phyloP scores from a whole-genome alignment of 2,329 filamentous ascomycete genomes.

The Plenodomus tracheiphilus region DNA sequence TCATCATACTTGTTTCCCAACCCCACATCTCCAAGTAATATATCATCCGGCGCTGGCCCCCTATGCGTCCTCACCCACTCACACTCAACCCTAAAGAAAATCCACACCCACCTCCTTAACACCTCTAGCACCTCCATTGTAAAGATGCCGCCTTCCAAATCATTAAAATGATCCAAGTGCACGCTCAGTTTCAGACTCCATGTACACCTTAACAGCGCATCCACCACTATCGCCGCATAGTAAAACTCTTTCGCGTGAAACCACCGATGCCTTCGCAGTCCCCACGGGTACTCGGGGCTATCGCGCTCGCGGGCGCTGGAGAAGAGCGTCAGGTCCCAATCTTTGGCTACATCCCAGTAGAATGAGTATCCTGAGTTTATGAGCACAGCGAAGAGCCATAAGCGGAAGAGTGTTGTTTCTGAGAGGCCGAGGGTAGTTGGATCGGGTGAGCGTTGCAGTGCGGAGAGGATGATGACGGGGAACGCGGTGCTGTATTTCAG shows the following conservation, averaged over 20 bases:
- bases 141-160: conserved; percentile 88
- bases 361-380: conserved; percentile 94
- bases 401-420: conserved; percentile 58
- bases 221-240: conserved; percentile 77
- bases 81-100: conserved; percentile 92
- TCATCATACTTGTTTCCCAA: conserved; percentile 65
- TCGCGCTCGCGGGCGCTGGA: conserved; percentile 60
- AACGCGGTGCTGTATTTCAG: conserved; percentile 94
- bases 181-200: conserved; percentile 89
- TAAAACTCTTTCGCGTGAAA: conserved; percentile 76
- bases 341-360: conserved; percentile 95
- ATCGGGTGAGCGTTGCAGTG: conserved; percentile 69
- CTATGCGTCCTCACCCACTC: conserved; percentile 72
- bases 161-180: conserved; percentile 79
- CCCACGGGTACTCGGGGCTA: conserved; percentile 71
- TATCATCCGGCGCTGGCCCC: conserved; percentile 66
- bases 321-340: conserved; percentile 93
- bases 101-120: conserved; percentile 90
- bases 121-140: conserved; percentile 86
- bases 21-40: conserved; percentile 69
- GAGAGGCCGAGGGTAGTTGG: conserved; percentile 56
- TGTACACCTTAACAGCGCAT: conserved; percentile 81
- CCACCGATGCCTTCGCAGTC: conserved; percentile 72
- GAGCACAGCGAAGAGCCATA: conserved; percentile 70
- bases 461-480: conserved; percentile 81